A percentile compares a stretch with the other conserved stretches of the same genome.
phyloP scores from a whole-genome alignment of 2,329 filamentous ascomycete genomes.

The Colletotrichum sidae region DNA sequence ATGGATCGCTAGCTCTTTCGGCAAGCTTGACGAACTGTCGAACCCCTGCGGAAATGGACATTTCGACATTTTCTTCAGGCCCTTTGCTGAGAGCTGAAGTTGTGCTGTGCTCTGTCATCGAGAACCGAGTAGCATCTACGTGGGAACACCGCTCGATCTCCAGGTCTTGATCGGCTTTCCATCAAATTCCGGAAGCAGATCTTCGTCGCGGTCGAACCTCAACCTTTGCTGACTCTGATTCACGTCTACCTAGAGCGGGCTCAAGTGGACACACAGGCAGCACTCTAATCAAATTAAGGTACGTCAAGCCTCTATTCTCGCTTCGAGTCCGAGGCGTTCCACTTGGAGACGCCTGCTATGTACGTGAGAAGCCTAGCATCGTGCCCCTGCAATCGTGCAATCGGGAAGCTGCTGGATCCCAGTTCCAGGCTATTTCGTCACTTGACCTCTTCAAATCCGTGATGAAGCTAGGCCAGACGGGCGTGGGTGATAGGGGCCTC shows the following conservation, averaged over 20 bases:
- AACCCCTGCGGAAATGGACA: neutral
- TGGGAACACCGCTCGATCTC: no score
- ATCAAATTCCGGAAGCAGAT: neutral
- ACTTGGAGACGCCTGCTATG: no score
- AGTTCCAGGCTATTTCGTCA: no score
- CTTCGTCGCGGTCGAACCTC: neutral
- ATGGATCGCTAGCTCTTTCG: slow-evolving; percentile 16
- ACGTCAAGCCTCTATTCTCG: neutral
- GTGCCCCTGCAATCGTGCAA: no score
- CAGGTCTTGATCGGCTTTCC: no score
- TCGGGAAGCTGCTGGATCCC: no score
- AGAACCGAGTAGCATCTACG: neutral
- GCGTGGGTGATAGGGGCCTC: no score
- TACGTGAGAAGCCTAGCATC: no score
- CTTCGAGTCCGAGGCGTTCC: no score
- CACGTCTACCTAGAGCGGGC: neutral
- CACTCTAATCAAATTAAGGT: slow-evolving; percentile 8
- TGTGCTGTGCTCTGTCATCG: neutral
- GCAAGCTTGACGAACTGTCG: neutral
- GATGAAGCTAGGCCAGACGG: no score
- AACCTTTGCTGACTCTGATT: no score
- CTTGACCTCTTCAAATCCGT: no score
- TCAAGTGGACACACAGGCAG: slow-evolving; percentile 8
- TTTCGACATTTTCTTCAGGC: neutral
- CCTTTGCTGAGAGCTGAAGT: neutral